Base-by-base conservation (phyloP, 495 filamentous ascomycete genomes). In the Hyaloscypha variabilis region DNA sequence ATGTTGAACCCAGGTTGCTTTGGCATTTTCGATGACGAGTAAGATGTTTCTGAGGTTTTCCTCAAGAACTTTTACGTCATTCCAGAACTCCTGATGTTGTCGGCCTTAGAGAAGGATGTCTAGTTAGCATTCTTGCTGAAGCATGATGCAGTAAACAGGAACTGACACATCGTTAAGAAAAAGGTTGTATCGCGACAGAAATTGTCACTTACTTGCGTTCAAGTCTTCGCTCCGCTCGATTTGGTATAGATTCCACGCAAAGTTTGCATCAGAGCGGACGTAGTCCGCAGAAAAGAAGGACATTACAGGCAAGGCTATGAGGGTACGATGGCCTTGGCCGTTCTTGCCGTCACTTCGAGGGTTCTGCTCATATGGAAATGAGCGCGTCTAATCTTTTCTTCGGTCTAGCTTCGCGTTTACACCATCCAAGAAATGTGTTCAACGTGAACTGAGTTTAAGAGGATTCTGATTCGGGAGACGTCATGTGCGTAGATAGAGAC, bases 71-170 rank as follows among this genome's bases (percentile, higher is more conserved):
- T 57, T 67, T 23, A 73, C 62, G 36, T 69, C 61, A 23, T 67
- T 51, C 23, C 71, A 63, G 28, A 73, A 71, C 8, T 71, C 71
- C 23, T 49, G 29, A 51, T 67, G 71, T 39, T 71, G 66, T 30
- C n/a, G 17, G 52, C 36, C 71, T 73, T 25, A 19, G 51, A 60
- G 60, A 24, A 21, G 23, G 51, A 46, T 50, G 14, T 17, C 8
- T 13, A 6, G 25, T 56, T 28, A 54, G 51, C 51, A 29, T 13
- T 24, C 25, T 55, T 21, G 49, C 24, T 56, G 49, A 21, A 5
- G 3, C 58, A 28, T 10, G 39, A 17, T 23, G 25, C 6, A 61
- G 17, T 11, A 8, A 50, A 8, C 10, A 51, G 25, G 21, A 17
- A 28, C 21, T 28, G 6, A n/a, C 8, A 13, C 31, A 34, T 60